A percentile compares a stretch with the other conserved stretches of the same genome.
Conservation (phyloP, 2,329 filamentous ascomycete genomes). For the Didymella sp. region DNA sequence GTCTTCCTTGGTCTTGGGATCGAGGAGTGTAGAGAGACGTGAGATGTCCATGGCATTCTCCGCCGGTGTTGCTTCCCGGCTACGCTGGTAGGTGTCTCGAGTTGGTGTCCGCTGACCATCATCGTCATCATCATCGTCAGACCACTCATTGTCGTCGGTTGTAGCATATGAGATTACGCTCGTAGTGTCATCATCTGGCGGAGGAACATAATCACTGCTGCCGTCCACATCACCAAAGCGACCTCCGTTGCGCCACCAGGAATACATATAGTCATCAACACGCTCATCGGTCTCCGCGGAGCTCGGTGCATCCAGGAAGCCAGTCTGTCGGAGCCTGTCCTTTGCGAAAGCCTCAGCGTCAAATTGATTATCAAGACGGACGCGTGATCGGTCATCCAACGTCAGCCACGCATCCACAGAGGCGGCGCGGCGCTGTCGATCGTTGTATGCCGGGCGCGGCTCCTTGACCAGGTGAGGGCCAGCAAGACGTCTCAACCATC, state of each 20-base stretch:
- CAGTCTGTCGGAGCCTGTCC: slow-evolving; percentile 59
- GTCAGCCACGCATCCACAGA: slow-evolving; percentile 33
- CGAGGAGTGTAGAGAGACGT: slow-evolving; percentile 79
- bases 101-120: slow-evolving; percentile 75
- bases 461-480: slow-evolving; percentile 47
- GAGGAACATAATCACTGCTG: slow-evolving; percentile 77
- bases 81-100: slow-evolving; percentile 62
- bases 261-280: slow-evolving; percentile 77
- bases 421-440: slow-evolving; percentile 14
- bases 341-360: slow-evolving; percentile 85
- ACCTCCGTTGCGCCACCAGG: slow-evolving; percentile 82
- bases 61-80: slow-evolving; percentile 63
- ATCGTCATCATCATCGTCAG: slow-evolving; percentile 51
- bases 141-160: slow-evolving; percentile 51
- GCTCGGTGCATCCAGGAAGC: slow-evolving; percentile 34
- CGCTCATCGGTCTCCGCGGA: slow-evolving; percentile 63
- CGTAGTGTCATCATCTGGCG: slow-evolving; percentile 72
- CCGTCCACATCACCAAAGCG: slow-evolving; percentile 84
- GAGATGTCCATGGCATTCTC: slow-evolving; percentile 62
- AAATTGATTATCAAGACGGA: slow-evolving; percentile 51
- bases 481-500: slow-evolving; percentile 66
- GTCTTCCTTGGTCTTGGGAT: slow-evolving; percentile 79
- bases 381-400: slow-evolving; percentile 33
- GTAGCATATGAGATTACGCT: slow-evolving; percentile 76
- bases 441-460: slow-evolving; percentile 5